Evolutionary conservation across 2,329 filamentous ascomycete genomes (phyloP), one percentile per base, ranked within the genome.

Genomic region (Cladosporium oxysporum): DNA sequence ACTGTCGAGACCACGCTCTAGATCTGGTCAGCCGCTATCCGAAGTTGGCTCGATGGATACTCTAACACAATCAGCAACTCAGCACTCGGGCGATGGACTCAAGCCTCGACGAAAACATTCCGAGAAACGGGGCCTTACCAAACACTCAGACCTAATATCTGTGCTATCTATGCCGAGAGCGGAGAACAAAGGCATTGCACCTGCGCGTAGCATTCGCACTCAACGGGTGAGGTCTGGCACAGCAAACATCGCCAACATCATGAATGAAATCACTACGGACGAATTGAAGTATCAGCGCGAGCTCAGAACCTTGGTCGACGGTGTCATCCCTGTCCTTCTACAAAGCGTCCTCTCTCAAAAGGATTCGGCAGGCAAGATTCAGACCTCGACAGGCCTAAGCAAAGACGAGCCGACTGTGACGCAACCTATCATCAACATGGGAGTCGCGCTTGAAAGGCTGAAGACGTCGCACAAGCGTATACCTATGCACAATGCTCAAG

Each of bases 391-490:
- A 57, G 68, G 69, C 11, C 67, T 73, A 6, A 79, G 81, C 16
- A 79, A 83, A 57, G 86, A 87, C 70, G 83, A 91, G 66, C 77
- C 84, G 68, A 85, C 85, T 72, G 84, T 93, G 69, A 93, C 91
- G 16, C 91, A 92, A 77, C 91, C 94, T 0, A 96, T 99, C 63
- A 88, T 98, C 52, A 89, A 92, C 72, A 98, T 99, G 93, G 95
- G 95, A 8, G 86, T 97, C 65, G 89, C 90, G 3, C 83, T 99
- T 5, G 93, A 98, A 77, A 90, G 92, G 72, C 81, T 99, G 58
- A 93, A 90, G 77, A 87, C 85, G 28, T 81, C 91, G 44, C 95
- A 99, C 80, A 90, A 87, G 73, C 88, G 90, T 63, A 91, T 96
- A 18, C 93, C 94, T 0, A 82, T 91, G 60, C 84, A 88, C 26